A percentile compares a stretch with the other conserved stretches of the same genome.
Conservation (phyloP, 345 rosid genomes). For the Alliaria petiolata region DNA sequence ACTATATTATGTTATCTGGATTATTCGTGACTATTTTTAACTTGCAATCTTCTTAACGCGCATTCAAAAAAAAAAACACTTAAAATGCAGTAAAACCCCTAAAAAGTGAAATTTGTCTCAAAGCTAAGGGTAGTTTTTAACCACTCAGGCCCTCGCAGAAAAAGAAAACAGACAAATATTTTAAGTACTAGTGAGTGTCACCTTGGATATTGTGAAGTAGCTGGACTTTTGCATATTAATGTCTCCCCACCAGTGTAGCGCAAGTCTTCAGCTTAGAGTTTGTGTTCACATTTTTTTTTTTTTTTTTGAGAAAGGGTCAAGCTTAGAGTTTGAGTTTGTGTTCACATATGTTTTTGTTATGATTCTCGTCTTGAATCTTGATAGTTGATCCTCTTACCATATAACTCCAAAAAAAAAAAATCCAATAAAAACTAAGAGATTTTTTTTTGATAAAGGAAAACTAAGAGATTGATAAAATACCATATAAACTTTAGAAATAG, state of each 20-base stretch:
- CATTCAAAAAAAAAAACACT: background rate
- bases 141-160: background rate
- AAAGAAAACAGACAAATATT: background rate
- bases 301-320: too few species aligned
- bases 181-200: background rate
- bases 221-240: slow-evolving; percentile 28
- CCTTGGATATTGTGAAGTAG: slow-evolving; percentile 16
- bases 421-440: too few species aligned
- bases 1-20: too few species aligned
- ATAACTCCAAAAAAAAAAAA: too few species aligned
- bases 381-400: too few species aligned
- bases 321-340: too few species aligned
- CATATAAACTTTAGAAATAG: too few species aligned
- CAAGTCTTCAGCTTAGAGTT: slow-evolving; percentile 23
- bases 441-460: too few species aligned
- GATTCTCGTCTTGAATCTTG: too few species aligned
- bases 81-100: background rate
- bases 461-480: too few species aligned
- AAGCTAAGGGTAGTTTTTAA: background rate
- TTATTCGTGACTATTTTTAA: too few species aligned
- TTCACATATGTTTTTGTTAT: too few species aligned
- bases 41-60: background rate
- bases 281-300: slow-evolving; percentile 28
- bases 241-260: background rate
- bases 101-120: background rate